These are phyloP conservation scores for Lichina pygmaea DNA, from an alignment of 495 filamentous ascomycete species.

Conservation along the genomic window DNA sequence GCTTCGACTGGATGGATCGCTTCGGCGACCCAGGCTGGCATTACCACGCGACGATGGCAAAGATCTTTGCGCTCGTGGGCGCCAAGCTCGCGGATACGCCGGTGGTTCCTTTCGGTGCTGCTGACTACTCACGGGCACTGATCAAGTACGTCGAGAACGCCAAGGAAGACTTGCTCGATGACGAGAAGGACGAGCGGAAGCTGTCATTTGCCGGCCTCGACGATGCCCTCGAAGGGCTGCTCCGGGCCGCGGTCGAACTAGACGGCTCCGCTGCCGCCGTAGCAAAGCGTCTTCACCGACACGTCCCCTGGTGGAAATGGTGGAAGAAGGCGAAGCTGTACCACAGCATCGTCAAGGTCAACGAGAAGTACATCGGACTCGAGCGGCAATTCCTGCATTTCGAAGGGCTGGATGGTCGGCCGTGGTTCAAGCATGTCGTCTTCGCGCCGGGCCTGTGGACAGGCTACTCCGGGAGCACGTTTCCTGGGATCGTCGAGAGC, in stretches of 20 bases:
- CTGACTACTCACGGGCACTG: constrained; percentile 13
- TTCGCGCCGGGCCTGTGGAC: constrained; percentile 9
- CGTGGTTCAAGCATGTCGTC: constrained; percentile 9
- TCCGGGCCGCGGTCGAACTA: constrained; percentile 19
- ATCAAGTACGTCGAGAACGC: constrained; percentile 1
- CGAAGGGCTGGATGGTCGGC: constrained; percentile 6
- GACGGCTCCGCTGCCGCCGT: constrained; percentile 26
- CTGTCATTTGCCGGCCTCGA: constrained; percentile 22
- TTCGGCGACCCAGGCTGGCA: constrained; percentile 34
- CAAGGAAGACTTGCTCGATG: neutral
- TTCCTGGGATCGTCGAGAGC: constrained; percentile 7
- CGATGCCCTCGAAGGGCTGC: constrained; percentile 19
- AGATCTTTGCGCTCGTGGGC: constrained; percentile 22
- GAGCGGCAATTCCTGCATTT: constrained; percentile 6
- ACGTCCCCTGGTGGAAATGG: constrained; percentile 56
- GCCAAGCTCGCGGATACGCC: constrained; percentile 15
- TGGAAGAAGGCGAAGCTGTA: constrained; percentile 36
- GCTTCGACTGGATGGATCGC: constrained; percentile 47
- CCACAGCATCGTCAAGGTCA: constrained; percentile 22
- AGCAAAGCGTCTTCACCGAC: constrained; percentile 19
- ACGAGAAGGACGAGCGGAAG: neutral
- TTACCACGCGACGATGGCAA: constrained; percentile 32
- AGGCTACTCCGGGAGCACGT: constrained; percentile 8
- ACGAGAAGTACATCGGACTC: constrained; percentile 14
- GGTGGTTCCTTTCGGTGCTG: constrained; percentile 14